Percentiles rank a stretch among this genome's conserved stretches.
Conservation (phyloP, 2,329 filamentous ascomycete genomes). For the Ambrosiella beaveri region DNA sequence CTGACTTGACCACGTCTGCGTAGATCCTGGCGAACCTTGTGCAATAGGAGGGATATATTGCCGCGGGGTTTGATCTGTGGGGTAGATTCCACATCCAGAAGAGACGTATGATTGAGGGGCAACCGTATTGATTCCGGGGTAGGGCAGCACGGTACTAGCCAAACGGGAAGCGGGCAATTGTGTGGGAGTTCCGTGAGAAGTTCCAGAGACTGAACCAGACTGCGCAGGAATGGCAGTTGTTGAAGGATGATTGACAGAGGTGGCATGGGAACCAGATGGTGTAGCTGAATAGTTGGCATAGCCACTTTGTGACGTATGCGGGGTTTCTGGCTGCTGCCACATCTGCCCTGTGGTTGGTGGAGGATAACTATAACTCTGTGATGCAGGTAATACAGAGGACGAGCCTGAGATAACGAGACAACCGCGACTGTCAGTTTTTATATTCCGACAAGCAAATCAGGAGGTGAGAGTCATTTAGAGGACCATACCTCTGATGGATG, state of each 20-base stretch:
- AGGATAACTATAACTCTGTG: conserved; percentile 45
- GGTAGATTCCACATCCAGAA: conserved; percentile 39
- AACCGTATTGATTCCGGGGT: conserved; percentile 44
- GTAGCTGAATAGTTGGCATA: conserved; percentile 37
- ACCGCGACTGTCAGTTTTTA: conserved; percentile 3
- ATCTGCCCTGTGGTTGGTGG: conserved; percentile 34
- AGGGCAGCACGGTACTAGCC: conserved; percentile 38
- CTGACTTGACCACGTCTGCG: conserved; percentile 42
- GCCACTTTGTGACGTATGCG: conserved; percentile 41
- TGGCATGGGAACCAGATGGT: conserved; percentile 33
- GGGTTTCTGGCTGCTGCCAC: conserved; percentile 42
- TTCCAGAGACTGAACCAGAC: not conserved
- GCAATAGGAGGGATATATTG: conserved; percentile 51
- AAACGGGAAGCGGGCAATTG: conserved; percentile 25
- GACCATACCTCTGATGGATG: conserved; percentile 52
- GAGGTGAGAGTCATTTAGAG: conserved; percentile 28
- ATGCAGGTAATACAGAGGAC: conserved; percentile 24
- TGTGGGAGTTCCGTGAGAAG: no score
- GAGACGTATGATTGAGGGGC: conserved; percentile 33
- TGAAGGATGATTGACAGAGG: conserved; percentile 29
- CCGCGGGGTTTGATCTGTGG: conserved; percentile 44
- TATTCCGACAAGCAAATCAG: conserved; percentile 26
- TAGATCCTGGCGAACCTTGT: conserved; percentile 28
- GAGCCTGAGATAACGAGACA: conserved; percentile 4
- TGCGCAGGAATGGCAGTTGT: not conserved